Evolutionary conservation across 345 rosid species (phyloP), one percentile per base, ranked within the genome.

Genomic region (Capsella bursapastoris): DNA sequence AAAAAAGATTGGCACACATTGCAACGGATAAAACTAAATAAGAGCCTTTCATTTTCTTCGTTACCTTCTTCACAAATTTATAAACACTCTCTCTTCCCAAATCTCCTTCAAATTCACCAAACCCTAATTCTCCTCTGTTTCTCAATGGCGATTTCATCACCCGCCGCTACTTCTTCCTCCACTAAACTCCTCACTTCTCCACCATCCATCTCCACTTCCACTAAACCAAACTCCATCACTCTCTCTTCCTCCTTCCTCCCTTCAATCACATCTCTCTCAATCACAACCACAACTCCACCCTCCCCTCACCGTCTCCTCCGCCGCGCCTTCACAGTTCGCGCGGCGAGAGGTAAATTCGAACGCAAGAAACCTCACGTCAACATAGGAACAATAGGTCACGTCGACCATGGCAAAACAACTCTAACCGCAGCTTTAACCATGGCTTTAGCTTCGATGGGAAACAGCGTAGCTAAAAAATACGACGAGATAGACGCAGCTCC

Each of bases 401-500:
- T 75, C n/a, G 96, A 90, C 89, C 96, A 86, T 60, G 96, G 96
- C 31, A 86, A 90, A 83, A 90, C 91, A 28, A 87, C 96, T 8
- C 63, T 87, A 65, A 90, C 91, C 40, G 93, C 89, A 6, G 89
- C 93, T 53, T 76, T 87, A 16, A 89, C 94, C 72, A 90, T 86
- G 97, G 89, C 88, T 22, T 41, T 88, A 32, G 92, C 90, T 56
- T 47, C 85, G 37, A 27, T 81, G 63, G 91, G 96, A 3, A 81
- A 71, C 80, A 82, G 86, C 62, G 81, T 86, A 10, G 87, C 86
- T 2, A 88, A 88, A 52, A 88, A 85, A 29, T 86, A 86, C 84
- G 90, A 88, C 70, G 96, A 90, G 41, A 90, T 90, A 62, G 96
- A 90, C 28, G 93, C 93, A 7, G 91, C 96, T 11, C 91, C 91